Conservation (phyloP, 2,329 filamentous ascomycete species). For the Aspergillus bombycis region DNA sequence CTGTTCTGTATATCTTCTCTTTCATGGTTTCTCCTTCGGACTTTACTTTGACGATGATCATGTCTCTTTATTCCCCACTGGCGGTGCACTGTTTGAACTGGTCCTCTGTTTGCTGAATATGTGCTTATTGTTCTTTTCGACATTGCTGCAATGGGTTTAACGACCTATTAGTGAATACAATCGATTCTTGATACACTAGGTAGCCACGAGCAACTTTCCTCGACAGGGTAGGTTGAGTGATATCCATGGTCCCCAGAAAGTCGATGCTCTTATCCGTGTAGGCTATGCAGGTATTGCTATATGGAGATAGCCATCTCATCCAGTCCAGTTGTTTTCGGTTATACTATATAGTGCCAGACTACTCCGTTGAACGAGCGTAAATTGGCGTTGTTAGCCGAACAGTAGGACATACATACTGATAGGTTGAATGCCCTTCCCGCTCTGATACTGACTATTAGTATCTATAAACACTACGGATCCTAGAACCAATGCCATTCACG, state of each 20-base stretch:
- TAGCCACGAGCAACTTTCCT: neutral
- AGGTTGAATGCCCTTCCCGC: neutral
- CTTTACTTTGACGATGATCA: neutral
- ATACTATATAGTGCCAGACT: neutral
- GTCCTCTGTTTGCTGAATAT: neutral
- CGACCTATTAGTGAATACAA: neutral
- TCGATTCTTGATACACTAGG: neutral
- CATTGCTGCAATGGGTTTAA: neutral
- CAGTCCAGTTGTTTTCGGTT: neutral
- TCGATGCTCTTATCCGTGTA: neutral
- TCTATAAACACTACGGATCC: neutral
- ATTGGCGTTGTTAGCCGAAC: no score
- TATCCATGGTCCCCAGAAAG: neutral
- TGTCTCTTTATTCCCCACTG: constrained; percentile 2
- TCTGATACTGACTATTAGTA: neutral
- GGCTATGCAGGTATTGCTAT: neutral
- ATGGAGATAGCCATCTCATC: neutral
- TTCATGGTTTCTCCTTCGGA: neutral
- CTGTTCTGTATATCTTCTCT: neutral
- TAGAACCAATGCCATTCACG: neutral
- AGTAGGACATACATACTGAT: neutral
- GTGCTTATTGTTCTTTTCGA: neutral
- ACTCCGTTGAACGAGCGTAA: neutral
- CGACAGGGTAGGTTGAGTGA: neutral
- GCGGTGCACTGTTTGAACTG: neutral